These are phyloP conservation scores for Phtheirospermum japonicum DNA, from an alignment of 257 asterid genomes.

Conservation along the genomic window DNA sequence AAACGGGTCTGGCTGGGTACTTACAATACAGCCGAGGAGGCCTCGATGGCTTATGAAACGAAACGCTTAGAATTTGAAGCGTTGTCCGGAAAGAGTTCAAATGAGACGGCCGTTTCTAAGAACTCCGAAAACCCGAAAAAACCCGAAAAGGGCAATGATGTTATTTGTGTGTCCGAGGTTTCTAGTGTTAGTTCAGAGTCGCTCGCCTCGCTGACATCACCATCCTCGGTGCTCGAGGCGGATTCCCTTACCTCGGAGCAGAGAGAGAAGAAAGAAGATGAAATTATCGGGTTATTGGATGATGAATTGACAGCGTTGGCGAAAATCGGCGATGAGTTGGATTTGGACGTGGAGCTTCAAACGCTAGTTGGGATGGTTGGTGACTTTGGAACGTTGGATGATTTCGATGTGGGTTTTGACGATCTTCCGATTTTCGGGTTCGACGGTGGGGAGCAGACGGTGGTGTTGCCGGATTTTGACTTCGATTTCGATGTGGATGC, in stretches of 20 bases:
- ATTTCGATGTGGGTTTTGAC: constrained; percentile 43
- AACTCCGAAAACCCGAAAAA: neutral
- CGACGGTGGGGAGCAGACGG: constrained; percentile 33
- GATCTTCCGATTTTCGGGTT: constrained; percentile 46
- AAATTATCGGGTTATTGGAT: constrained; percentile 10
- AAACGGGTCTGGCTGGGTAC: constrained; percentile 93
- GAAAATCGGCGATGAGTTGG: constrained; percentile 48
- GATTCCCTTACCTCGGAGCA: constrained; percentile 38
- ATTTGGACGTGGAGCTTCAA: constrained; percentile 53
- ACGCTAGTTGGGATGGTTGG: constrained; percentile 32
- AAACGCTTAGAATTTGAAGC: constrained; percentile 67
- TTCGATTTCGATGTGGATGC: constrained; percentile 56
- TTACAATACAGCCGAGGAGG: constrained; percentile 63
- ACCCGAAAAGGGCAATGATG: neutral
- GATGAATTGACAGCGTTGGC: constrained; percentile 42
- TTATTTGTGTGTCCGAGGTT: constrained; percentile 34
- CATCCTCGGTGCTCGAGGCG: constrained; percentile 52
- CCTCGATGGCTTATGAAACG: constrained; percentile 61
- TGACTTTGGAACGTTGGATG: constrained; percentile 39
- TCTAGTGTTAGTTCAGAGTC: constrained; percentile 47
- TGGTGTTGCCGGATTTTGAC: constrained; percentile 53
- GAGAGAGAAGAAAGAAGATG: constrained; percentile 21
- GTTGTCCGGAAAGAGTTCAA: constrained; percentile 34
- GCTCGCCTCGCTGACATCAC: constrained; percentile 44
- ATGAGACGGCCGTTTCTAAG: neutral